phyloP scores from a whole-genome alignment of 345 rosid genomes.

The Clarkia xantiana region DNA sequence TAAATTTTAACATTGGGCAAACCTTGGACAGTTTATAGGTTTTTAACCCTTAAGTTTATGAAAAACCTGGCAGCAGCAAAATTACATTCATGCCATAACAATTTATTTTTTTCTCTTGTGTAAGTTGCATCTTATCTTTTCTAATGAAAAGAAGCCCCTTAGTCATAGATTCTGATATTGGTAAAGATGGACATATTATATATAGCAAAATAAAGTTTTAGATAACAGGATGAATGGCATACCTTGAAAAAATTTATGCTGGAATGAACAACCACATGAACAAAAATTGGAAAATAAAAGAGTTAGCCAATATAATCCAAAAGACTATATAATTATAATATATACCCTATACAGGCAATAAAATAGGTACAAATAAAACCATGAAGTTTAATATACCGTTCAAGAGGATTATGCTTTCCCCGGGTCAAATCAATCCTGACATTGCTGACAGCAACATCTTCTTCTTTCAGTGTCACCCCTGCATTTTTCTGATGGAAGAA shows the following conservation, averaged over 20 bases:
- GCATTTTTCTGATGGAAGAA: constrained; percentile 40
- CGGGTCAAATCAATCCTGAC: constrained; percentile 81
- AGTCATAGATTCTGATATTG: not conserved
- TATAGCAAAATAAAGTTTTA: not conserved
- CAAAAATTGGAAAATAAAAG: constrained; percentile 4
- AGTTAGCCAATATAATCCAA: not conserved
- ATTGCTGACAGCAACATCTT: constrained; percentile 69
- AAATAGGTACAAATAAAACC: not conserved
- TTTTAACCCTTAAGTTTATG: too few species aligned
- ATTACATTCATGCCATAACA: too few species aligned
- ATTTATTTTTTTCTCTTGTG: too few species aligned
- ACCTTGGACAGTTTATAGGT: too few species aligned
- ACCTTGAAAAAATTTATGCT: constrained; percentile 96
- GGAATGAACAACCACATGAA: constrained; percentile 14
- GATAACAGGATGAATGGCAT: constrained; percentile 8
- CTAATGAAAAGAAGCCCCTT: too few species aligned
- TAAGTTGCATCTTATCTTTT: too few species aligned
- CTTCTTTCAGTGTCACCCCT: constrained; percentile 48
- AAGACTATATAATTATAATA: too few species aligned
- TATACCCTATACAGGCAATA: constrained; percentile 5
- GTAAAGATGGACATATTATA: not conserved
- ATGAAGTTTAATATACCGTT: constrained; percentile 33
- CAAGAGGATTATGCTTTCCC: constrained; percentile 77
- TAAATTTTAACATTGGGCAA: too few species aligned
- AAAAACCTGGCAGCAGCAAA: too few species aligned